A percentile compares a stretch with the other conserved stretches of the same genome.
Evolutionary conservation across 495 filamentous ascomycete genomes (phyloP).

Genomic region (Penicillium macrosclerotiorum): DNA sequence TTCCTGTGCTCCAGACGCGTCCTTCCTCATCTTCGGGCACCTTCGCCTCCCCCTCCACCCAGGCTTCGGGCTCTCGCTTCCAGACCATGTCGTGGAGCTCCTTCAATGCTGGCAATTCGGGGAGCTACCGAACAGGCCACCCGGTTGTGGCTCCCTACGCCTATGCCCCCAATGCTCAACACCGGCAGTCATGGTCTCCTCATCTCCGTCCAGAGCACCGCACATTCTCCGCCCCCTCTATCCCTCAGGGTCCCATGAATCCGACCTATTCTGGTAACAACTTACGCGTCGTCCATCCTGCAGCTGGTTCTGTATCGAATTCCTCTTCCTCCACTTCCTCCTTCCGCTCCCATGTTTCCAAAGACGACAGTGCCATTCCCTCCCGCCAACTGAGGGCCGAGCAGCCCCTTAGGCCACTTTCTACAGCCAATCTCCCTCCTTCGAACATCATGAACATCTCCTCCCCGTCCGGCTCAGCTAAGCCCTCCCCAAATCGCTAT

Average conservation of each 20-base stretch:
- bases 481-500: conserved; percentile 68
- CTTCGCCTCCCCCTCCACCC: conserved; percentile 36
- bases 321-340: conserved; percentile 49
- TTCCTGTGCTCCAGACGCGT: conserved; percentile 79
- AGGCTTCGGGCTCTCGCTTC: conserved; percentile 47
- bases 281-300: conserved; percentile 53
- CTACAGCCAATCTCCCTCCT: conserved; percentile 48
- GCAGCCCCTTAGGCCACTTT: conserved; percentile 48
- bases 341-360: conserved; percentile 39
- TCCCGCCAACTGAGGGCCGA: conserved; percentile 38
- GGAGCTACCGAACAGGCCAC: conserved; percentile 67
- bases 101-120: conserved; percentile 56
- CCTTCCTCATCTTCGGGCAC: conserved; percentile 67
- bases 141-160: conserved; percentile 77
- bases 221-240: conserved; percentile 61
- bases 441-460: conserved; percentile 44
- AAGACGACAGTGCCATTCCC: conserved; percentile 49
- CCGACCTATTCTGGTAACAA: conserved; percentile 36
- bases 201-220: conserved; percentile 67
- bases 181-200: conserved; percentile 57
- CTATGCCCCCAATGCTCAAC: conserved; percentile 66
- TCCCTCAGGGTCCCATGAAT: conserved; percentile 47
- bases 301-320: conserved; percentile 61
- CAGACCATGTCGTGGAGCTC: conserved; percentile 63
- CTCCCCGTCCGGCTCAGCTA: conserved; percentile 45